Conservation (phyloP, 129 eudicot species). For the Tanacetum coccineum region DNA sequence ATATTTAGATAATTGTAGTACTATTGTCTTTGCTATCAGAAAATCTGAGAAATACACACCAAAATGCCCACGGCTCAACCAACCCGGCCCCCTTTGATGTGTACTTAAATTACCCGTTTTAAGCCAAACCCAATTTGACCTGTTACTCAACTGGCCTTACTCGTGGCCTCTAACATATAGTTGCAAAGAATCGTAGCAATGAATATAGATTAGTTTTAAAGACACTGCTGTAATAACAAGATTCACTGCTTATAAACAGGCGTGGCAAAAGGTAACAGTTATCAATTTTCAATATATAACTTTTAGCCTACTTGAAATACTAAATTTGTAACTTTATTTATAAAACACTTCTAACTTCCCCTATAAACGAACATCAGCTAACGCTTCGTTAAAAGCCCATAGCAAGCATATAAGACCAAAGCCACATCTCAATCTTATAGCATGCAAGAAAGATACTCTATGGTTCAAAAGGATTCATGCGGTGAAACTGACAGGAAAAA, state of each 20-base stretch:
- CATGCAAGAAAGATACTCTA: too few species aligned
- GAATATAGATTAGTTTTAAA: not conserved
- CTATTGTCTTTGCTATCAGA: too few species aligned
- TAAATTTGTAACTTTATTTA: not conserved
- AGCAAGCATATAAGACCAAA: not conserved
- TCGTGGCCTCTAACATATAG: too few species aligned
- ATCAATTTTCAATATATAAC: not conserved
- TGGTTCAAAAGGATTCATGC: too few species aligned
- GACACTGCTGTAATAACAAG: not conserved
- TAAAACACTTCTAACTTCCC: not conserved
- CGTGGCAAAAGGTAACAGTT: not conserved
- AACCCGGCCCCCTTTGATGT: too few species aligned
- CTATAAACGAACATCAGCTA: not conserved
- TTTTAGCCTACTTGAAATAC: conserved; percentile 1
- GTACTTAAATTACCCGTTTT: too few species aligned
- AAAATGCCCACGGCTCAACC: too few species aligned
- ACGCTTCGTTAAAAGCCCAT: not conserved
- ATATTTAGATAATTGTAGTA: too few species aligned
- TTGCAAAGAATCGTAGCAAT: not conserved
- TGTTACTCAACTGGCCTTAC: too few species aligned
- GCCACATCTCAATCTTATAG: not conserved
- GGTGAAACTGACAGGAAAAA: too few species aligned
- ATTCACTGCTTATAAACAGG: not conserved
- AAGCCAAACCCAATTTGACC: too few species aligned
- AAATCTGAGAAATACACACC: too few species aligned